Evolutionary conservation across 2,329 filamentous ascomycete genomes (phyloP).

Genomic region (Pezizomycotina sp.): DNA sequence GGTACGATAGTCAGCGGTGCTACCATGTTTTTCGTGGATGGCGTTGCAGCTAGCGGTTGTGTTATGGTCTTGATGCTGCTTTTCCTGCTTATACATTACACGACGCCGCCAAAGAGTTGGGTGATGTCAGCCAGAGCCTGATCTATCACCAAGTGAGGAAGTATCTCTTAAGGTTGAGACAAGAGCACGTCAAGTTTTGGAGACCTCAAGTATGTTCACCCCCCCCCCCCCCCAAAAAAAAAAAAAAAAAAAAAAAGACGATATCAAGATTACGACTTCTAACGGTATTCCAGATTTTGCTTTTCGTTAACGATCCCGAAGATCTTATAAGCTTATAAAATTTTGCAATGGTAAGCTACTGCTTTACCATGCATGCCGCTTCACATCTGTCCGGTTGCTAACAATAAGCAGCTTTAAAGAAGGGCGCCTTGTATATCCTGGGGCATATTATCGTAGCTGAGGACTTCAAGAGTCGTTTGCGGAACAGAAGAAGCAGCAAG

Average conservation of each 20-base stretch:
- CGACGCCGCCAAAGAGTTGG: constrained; percentile 72
- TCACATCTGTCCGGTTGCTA: constrained; percentile 2
- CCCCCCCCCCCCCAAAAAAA: no score
- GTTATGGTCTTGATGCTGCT: constrained; percentile 58
- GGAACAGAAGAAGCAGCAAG: constrained; percentile 65
- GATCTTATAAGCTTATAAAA: constrained; percentile 66
- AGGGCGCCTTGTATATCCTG: constrained; percentile 67
- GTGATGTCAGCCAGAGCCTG: constrained; percentile 73
- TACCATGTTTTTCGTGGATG: constrained; percentile 84
- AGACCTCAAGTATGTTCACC: constrained; percentile 47
- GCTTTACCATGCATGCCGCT: no score
- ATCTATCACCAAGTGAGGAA: constrained; percentile 83
- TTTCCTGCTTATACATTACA: constrained; percentile 72
- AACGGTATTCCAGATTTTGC: constrained; percentile 53
- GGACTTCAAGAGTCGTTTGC: constrained; percentile 63
- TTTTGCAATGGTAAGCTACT: constrained; percentile 60
- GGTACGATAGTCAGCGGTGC: constrained; percentile 60
- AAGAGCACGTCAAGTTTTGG: constrained; percentile 90
- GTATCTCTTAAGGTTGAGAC: constrained; percentile 64
- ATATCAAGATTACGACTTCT: no score
- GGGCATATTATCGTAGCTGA: constrained; percentile 77
- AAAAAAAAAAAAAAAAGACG: no score
- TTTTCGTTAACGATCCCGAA: constrained; percentile 70
- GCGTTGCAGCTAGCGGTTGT: constrained; percentile 59
- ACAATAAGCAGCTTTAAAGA: constrained; percentile 45